phyloP scores from a whole-genome alignment of 768 basidiomycete species.

The Termitomyces sp. region DNA sequence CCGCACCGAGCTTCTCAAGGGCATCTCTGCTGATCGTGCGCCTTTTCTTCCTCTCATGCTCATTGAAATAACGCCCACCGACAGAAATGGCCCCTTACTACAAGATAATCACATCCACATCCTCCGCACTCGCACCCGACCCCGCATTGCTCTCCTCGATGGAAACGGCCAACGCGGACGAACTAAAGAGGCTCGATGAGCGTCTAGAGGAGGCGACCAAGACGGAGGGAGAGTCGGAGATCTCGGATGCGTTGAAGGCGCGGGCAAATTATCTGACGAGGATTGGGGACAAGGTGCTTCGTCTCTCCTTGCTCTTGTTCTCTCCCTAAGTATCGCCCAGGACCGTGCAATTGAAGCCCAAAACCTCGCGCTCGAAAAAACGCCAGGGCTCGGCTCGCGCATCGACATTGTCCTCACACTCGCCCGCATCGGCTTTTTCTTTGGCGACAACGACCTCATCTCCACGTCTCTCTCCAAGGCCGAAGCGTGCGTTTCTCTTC shows the following conservation, averaged over 20 bases:
- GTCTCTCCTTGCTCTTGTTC: too few relatives aligned
- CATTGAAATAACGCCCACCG: not conserved
- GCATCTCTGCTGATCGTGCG: conserved; percentile 64
- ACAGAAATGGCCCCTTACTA: conserved; percentile 83
- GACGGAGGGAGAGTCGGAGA: conserved; percentile 91
- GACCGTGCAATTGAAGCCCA: conserved; percentile 81
- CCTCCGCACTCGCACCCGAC: conserved; percentile 46
- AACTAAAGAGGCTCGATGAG: conserved; percentile 72
- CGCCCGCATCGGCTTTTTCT: conserved; percentile 89
- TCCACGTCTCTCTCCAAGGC: conserved; percentile 72
- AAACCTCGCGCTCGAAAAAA: conserved; percentile 83
- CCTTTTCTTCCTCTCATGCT: not conserved
- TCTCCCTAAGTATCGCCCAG: conserved; percentile 32
- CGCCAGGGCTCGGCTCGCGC: conserved; percentile 85
- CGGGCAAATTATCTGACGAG: conserved; percentile 81
- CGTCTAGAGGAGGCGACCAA: conserved; percentile 83
- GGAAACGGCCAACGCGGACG: conserved; percentile 66
- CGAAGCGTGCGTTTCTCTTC: conserved; percentile 56
- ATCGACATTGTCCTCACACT: conserved; percentile 92
- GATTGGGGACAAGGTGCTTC: conserved; percentile 79
- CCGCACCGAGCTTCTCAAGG: conserved; percentile 58
- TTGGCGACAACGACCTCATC: conserved; percentile 71
- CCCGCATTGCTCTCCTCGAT: conserved; percentile 50
- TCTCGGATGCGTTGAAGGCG: conserved; percentile 81
- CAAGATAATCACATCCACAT: conserved; percentile 48